Evolutionary conservation across 179 eudicot genomes (phyloP).

Genomic region (Nepenthes alata): DNA sequence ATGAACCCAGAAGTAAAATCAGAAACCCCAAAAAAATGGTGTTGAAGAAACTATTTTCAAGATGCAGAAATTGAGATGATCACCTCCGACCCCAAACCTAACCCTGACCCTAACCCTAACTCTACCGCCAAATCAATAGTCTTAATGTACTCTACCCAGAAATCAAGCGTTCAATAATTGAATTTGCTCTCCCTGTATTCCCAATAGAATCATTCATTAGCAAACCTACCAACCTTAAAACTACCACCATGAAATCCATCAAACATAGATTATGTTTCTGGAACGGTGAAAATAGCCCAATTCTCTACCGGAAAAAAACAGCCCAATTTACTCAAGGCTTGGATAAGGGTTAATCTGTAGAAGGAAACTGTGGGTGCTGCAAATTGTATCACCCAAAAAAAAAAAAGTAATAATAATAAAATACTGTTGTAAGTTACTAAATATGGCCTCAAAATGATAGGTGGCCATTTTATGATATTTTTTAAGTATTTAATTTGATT

Average conservation of each 20-base stretch:
- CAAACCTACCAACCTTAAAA: constrained; percentile 1
- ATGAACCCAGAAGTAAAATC: constrained; percentile 1
- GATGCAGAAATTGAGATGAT: not conserved
- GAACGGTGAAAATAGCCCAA: not conserved
- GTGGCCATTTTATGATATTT: too few species aligned
- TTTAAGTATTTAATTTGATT: too few species aligned
- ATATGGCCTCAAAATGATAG: too few species aligned
- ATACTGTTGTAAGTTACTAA: too few species aligned
- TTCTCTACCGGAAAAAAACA: not conserved
- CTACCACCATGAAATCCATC: not conserved
- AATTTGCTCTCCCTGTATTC: not conserved
- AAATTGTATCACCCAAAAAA: too few species aligned
- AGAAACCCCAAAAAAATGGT: not conserved
- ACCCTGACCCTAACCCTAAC: not conserved
- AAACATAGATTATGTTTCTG: not conserved
- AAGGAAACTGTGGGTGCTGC: not conserved
- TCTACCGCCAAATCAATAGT: not conserved
- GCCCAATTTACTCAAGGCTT: not conserved
- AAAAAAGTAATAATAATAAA: too few species aligned
- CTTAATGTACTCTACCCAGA: not conserved
- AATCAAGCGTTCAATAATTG: not conserved
- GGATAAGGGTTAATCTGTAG: not conserved
- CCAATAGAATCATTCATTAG: constrained; percentile 1
- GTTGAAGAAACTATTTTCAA: not conserved
- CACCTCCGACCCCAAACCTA: constrained; percentile 3